Conservation (phyloP, 257 asterid genomes). For the Coffea eugenioides region DNA sequence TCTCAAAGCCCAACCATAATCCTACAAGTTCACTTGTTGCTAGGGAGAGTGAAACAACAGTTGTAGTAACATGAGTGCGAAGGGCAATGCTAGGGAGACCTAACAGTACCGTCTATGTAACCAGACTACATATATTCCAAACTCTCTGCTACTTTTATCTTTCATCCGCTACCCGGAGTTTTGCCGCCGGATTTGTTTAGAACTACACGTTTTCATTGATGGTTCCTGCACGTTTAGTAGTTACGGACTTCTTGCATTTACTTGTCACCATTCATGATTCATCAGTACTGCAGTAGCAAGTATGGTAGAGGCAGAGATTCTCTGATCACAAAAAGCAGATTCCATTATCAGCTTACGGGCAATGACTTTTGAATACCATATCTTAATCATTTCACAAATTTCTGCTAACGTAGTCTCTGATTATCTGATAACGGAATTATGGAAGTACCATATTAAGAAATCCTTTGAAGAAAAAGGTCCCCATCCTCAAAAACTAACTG, state of each 20-base stretch:
- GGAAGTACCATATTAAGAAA: not conserved
- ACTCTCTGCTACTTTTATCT: constrained; percentile 17
- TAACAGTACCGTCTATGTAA: constrained; percentile 16
- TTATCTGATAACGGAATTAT: not conserved
- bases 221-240: constrained; percentile 22
- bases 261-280: not conserved
- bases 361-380: not conserved
- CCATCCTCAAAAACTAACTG: not conserved
- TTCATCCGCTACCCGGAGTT: constrained; percentile 16
- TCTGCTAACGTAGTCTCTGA: not conserved
- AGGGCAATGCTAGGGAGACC: constrained; percentile 16
- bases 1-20: not conserved
- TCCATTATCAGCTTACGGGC: not conserved
- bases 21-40: no score
- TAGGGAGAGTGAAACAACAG: not conserved
- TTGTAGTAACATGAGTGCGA: not conserved
- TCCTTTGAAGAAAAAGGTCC: not conserved
- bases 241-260: constrained; percentile 27
- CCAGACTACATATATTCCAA: constrained; percentile 20
- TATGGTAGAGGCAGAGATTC: constrained; percentile 16
- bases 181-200: constrained; percentile 32
- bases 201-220: constrained; percentile 20
- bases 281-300: constrained; percentile 6
- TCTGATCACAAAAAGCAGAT: constrained; percentile 13
- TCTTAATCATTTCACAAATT: constrained; percentile 12